Percentiles rank a stretch among this genome's conserved stretches.
Evolutionary conservation across 2,329 filamentous ascomycete species (phyloP).

Genomic region (Penicillium thymicola): DNA sequence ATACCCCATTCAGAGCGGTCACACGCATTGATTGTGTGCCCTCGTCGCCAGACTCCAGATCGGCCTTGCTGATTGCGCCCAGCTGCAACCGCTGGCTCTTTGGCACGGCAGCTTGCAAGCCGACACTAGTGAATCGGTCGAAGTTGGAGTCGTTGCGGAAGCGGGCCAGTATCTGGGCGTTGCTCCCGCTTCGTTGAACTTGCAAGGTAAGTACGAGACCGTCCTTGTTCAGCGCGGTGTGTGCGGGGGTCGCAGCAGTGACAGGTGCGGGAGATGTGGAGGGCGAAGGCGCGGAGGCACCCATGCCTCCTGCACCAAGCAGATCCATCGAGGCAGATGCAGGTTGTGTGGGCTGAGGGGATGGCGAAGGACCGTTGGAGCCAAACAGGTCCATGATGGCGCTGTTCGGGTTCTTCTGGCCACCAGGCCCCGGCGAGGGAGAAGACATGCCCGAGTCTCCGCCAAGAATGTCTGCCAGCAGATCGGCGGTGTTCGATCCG

Average conservation of each 20-base stretch:
- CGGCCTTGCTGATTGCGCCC: constrained; percentile 79
- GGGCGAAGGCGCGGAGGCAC: constrained; percentile 31
- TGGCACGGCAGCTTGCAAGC: constrained; percentile 89
- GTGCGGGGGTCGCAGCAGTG: constrained; percentile 47
- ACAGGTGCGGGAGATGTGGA: constrained; percentile 51
- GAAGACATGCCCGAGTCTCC: constrained; percentile 59
- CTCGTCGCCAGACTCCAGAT: constrained; percentile 72
- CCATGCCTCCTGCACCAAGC: constrained; percentile 42
- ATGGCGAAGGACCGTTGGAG: constrained; percentile 45
- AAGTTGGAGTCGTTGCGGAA: constrained; percentile 76
- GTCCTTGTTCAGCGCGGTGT: constrained; percentile 82
- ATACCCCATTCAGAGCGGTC: constrained; percentile 79
- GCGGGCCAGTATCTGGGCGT: constrained; percentile 75
- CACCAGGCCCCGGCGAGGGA: constrained; percentile 53
- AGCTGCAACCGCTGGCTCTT: constrained; percentile 94
- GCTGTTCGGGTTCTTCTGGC: constrained; percentile 39
- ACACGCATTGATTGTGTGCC: constrained; percentile 91
- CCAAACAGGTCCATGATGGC: constrained; percentile 92
- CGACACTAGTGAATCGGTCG: constrained; percentile 67
- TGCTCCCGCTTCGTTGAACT: constrained; percentile 67
- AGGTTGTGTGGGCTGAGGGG: constrained; percentile 48
- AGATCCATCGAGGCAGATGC: constrained; percentile 41
- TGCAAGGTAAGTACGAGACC: constrained; percentile 77
- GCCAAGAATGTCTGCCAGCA: constrained; percentile 88
- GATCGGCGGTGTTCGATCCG: constrained; percentile 72